These are phyloP conservation scores for Erysimum cheiri DNA, from an alignment of 441 rosid genomes.

Conservation along the genomic window DNA sequence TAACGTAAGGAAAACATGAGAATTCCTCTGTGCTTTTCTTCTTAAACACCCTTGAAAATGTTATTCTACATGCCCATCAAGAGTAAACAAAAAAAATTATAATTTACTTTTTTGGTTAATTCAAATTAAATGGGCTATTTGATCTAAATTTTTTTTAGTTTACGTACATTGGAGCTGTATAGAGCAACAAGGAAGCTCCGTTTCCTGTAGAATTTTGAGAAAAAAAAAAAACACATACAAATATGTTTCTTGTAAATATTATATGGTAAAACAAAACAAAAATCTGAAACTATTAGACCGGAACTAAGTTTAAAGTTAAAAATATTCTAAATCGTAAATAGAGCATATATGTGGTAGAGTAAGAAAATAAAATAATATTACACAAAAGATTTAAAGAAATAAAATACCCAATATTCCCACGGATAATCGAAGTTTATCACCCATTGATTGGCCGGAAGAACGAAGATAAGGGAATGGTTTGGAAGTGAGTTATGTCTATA, in stretches of 20 bases:
- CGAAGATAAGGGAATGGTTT: conserved; percentile 20
- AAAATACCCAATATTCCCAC: conserved; percentile 65
- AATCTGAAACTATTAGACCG: conserved; percentile 23
- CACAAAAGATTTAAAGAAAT: neutral
- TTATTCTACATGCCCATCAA: conserved; percentile 56
- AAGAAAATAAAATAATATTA: neutral
- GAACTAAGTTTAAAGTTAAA: neutral
- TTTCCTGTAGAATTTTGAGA: conserved; percentile 56
- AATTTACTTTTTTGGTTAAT: neutral
- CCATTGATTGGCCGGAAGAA: conserved; percentile 52
- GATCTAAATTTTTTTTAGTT: neutral
- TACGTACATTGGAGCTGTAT: conserved; percentile 73
- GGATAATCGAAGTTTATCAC: conserved; percentile 61
- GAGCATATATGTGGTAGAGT: neutral
- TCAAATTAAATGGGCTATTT: neutral
- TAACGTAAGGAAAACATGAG: conserved; percentile 77
- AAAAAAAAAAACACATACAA: neutral
- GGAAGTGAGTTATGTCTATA: conserved; percentile 28
- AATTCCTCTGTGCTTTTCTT: conserved; percentile 78
- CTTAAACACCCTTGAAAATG: conserved; percentile 67
- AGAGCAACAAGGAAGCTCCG: conserved; percentile 76
- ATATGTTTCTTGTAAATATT: conserved; percentile 13
- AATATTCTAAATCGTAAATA: too few species aligned
- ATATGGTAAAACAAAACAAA: neutral
- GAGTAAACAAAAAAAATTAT: neutral